Evolutionary conservation across 192 early-diverging fungal genomes (phyloP).

Genomic region (Backusella circina): DNA sequence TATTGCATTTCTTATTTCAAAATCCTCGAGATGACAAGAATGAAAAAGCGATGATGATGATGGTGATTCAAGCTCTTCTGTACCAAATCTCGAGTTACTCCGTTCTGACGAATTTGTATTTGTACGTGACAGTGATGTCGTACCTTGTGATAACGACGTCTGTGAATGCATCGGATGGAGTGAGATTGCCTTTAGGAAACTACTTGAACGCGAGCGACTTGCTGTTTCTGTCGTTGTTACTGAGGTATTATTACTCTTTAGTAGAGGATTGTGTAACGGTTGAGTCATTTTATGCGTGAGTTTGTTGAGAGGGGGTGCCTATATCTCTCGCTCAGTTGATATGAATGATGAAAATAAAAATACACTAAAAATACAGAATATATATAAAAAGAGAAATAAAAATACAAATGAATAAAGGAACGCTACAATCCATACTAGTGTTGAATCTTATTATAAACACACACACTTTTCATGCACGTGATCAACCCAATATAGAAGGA

Average conservation of each 20-base stretch:
- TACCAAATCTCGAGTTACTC: background rate
- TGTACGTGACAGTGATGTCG: background rate
- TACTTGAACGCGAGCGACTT: background rate
- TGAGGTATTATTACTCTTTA: slow-evolving; percentile 1
- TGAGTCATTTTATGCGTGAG: slow-evolving; percentile 4
- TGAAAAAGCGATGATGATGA: background rate
- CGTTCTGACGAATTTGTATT: background rate
- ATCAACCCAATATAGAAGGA: background rate
- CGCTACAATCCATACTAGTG: background rate
- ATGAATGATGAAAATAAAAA: background rate
- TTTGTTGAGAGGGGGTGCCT: background rate
- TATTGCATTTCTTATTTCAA: slow-evolving; percentile 26
- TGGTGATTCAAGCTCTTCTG: background rate
- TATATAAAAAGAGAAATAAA: background rate
- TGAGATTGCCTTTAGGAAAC: background rate
- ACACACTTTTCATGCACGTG: too few relatives aligned
- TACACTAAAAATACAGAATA: background rate
- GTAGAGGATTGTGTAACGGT: slow-evolving; percentile 4
- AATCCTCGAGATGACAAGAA: slow-evolving; percentile 21
- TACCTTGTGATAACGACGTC: background rate
- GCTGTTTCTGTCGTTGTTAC: background rate
- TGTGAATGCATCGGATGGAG: background rate
- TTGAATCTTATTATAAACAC: background rate
- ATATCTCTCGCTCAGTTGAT: background rate
- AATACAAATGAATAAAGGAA: background rate